Base-by-base conservation (phyloP, 441 rosid genomes). In the Daphne laureola region DNA sequence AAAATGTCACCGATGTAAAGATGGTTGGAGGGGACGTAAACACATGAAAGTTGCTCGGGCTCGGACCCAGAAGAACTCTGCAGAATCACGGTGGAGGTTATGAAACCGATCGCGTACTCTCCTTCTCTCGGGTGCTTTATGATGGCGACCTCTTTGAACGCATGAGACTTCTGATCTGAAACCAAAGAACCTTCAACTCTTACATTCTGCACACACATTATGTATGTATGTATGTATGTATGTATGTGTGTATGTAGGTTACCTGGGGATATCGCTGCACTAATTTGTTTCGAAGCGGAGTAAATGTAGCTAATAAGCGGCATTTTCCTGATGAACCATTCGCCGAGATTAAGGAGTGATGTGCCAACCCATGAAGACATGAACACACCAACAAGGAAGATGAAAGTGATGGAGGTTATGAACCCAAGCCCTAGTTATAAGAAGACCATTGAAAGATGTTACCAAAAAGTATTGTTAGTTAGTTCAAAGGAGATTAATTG, bases 291-390 rank as follows among this genome's bases (percentile, higher is more conserved):
- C 9, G 90, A 86, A 63, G 94, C 87, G 0, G 83, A 71, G 70
- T 83, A 86, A 27, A 79, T 82, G 41, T 86, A 78, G 49, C 94
- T 71, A 14, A 83, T 52, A 5, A 83, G 69, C 3, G 87, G 90
- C 90, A 86, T 86, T 55, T 76, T 79, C 85, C 77, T 86, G 54
- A 86, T 82, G 35, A 83, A 78, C 86, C 87, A 82, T 65, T 86
- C 87, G 23, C 90, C 94, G 27, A 80, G 58, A 38, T 65, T 70
- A 26, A 86, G 85, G 50, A 86, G 68, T 63, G 90, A 86, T 64
- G 86, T 77, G 53, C 87, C 85, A 69, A 85, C 73, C 85, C 85
- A 80, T 13, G 93, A 78, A 9, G 87, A 80, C 86, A 77, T 82
- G 66, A 82, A 82, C 14, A 80, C 71, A 36, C 93, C 87, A 65